Percentiles rank a stretch among this genome's conserved stretches.
These are phyloP conservation scores for Saccharomycopsis synnaedendra DNA, from an alignment of 805 yeast species.

Conservation along the genomic window DNA sequence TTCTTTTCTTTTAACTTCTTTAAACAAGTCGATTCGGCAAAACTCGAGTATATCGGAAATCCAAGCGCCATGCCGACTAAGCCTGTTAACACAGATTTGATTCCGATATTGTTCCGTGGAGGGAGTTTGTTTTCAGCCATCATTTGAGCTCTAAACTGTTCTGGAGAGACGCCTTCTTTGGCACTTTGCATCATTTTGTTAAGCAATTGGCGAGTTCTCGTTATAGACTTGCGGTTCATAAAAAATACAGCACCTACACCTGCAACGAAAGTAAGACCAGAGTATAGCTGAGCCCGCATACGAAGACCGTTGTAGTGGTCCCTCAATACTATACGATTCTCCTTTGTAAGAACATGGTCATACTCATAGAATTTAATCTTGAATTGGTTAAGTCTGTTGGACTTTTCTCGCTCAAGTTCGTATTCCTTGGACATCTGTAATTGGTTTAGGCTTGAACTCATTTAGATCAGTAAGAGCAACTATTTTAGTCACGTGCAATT, in stretches of 20 bases:
- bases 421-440: too few species aligned
- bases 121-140: not conserved
- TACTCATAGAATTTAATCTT: constrained; percentile 2
- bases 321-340: constrained; percentile 6
- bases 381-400: too few species aligned
- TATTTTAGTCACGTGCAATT: too few species aligned
- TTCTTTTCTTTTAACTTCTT: too few species aligned
- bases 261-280: not conserved
- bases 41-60: too few species aligned
- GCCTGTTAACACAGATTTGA: constrained; percentile 5
- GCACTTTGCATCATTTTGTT: not conserved
- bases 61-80: not conserved
- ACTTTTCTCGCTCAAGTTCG: too few species aligned
- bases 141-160: not conserved
- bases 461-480: too few species aligned
- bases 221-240: constrained; percentile 6
- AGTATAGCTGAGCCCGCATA: not conserved
- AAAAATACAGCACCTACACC: constrained; percentile 8
- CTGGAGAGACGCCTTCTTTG: constrained; percentile 4
- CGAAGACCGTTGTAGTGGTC: constrained; percentile 3
- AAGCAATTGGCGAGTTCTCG: not conserved
- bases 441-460: too few species aligned
- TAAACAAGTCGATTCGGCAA: too few species aligned
- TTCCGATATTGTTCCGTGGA: constrained; percentile 5
- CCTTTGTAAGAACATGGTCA: constrained; percentile 8